Evolutionary conservation across 768 basidiomycete genomes (phyloP).

Genomic region (Tulasnella calospora): DNA sequence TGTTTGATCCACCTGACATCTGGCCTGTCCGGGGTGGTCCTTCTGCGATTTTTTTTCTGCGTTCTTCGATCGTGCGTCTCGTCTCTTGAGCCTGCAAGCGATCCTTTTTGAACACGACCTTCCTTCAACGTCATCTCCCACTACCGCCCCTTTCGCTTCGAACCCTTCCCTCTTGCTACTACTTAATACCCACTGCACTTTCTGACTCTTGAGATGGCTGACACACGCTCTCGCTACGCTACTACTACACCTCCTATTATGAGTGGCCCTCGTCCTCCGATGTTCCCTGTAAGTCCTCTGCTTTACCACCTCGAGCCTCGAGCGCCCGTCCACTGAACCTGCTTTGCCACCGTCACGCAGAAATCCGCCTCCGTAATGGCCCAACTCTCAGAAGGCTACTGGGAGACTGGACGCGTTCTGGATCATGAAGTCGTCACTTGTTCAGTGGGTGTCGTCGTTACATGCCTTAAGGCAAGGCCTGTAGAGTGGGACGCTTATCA

Average conservation of each 20-base stretch:
- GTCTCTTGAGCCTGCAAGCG: not conserved
- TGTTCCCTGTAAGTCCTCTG: constrained; percentile 19
- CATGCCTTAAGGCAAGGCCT: constrained; percentile 1
- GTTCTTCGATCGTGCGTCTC: not conserved
- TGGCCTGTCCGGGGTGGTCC: constrained; percentile 3
- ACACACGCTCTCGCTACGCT: constrained; percentile 4
- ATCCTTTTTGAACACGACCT: constrained; percentile 8
- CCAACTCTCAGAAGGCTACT: constrained; percentile 25
- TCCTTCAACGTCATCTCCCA: constrained; percentile 4
- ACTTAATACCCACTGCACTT: not conserved
- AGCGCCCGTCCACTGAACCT: not conserved
- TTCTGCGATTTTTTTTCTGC: not conserved
- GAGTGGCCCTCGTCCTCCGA: constrained; percentile 11
- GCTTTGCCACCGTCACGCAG: not conserved
- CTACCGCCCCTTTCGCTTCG: not conserved
- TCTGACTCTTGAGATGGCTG: not conserved
- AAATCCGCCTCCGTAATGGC: constrained; percentile 23
- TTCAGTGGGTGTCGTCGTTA: constrained; percentile 1
- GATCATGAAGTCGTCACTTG: not conserved
- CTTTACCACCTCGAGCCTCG: not conserved
- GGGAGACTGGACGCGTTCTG: constrained; percentile 24
- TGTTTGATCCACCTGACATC: not conserved
- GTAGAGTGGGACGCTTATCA: constrained; percentile 1
- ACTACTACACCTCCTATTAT: not conserved
- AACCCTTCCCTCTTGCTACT: not conserved